Evolutionary conservation across 108 stramenopile species (phyloP), one percentile per base, ranked within the genome.

Genomic region (Pelagomonas calceolata): DNA sequence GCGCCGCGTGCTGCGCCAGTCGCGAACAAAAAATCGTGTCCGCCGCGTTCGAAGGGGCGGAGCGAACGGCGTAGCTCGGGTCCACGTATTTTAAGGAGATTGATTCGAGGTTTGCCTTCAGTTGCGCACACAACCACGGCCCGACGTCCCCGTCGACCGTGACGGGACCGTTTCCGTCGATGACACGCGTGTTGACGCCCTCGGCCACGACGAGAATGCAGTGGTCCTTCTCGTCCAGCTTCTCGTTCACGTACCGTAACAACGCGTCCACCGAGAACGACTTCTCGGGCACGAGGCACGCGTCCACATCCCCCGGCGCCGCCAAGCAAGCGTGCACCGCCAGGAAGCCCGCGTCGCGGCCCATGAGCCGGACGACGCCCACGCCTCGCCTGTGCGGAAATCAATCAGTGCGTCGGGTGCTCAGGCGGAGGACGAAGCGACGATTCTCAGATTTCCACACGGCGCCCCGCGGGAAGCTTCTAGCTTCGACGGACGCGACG

Each of bases 131-230:
- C 21, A 60, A 26, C 51, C 51, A 60, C 21, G 26, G 21, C 21
- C 51, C 51, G 51, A 60, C 10, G 51, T 60, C 51, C 9, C 39
- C 39, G 39, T 43, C 39, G 39, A 43, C 39, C 7, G 3, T 12
- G 51, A 60, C 51, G 51, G 51, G 14, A 1, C 51, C 51, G 7
- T 4, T 26, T 17, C 3, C 51, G 21, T 60, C 51, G 7, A 26
- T 60, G 51, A 60, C 21, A 26, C 51, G 95, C 80, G 95, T 92
- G 4, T 94, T 95, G 16, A 95, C 97, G 12, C 97, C 97, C 78
- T 98, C 97, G 17, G 97, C 97, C 39, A 96, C 94, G 12, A 98
- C 97, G 36, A 98, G 84, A 33, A 98, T 95, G 17, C 95, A 95
- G 81, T 95, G 95, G 66, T 93, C 95, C 84, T 96, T 91, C 35